A percentile compares a stretch with the other conserved stretches of the same genome.
These are phyloP conservation scores for Linum trigynum DNA, from an alignment of 345 rosid species.

Conservation along the genomic window DNA sequence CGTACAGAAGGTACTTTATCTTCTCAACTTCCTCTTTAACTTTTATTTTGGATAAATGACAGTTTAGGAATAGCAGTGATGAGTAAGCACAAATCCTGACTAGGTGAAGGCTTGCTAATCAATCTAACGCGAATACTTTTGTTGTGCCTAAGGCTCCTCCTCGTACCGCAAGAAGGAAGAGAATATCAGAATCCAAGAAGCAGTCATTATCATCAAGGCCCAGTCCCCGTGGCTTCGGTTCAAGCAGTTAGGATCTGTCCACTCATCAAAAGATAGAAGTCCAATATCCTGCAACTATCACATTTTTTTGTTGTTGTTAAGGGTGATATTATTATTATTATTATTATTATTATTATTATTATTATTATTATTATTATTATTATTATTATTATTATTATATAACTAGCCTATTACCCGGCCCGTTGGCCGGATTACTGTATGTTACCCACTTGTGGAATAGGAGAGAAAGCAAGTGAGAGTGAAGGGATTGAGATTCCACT, in stretches of 20 bases:
- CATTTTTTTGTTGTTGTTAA: too few relatives aligned
- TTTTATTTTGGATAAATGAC: background rate
- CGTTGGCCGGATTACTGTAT: too few relatives aligned
- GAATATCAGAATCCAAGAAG: constrained; percentile 54
- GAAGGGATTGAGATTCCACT: too few relatives aligned
- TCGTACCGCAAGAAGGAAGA: constrained; percentile 82
- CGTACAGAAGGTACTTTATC: constrained; percentile 57
- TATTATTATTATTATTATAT: too few relatives aligned
- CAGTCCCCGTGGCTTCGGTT: constrained; percentile 76
- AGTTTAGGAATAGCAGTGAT: background rate
- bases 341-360: too few relatives aligned
- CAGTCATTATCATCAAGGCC: constrained; percentile 44
- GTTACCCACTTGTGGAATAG: too few relatives aligned
- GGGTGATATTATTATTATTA: too few relatives aligned
- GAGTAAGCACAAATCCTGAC: background rate
- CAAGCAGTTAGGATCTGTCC: constrained; percentile 32
- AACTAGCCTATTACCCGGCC: too few relatives aligned
- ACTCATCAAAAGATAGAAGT: background rate
- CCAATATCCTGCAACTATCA: background rate
- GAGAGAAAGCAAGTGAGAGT: too few relatives aligned
- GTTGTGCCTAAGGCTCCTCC: constrained; percentile 55
- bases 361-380: background rate
- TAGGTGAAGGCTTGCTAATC: background rate
- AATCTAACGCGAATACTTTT: constrained; percentile 6
- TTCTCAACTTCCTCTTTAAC: background rate